These are phyloP conservation scores for Dillenia turbinata DNA, from an alignment of 164 flowering plant genomes.

Conservation along the genomic window DNA sequence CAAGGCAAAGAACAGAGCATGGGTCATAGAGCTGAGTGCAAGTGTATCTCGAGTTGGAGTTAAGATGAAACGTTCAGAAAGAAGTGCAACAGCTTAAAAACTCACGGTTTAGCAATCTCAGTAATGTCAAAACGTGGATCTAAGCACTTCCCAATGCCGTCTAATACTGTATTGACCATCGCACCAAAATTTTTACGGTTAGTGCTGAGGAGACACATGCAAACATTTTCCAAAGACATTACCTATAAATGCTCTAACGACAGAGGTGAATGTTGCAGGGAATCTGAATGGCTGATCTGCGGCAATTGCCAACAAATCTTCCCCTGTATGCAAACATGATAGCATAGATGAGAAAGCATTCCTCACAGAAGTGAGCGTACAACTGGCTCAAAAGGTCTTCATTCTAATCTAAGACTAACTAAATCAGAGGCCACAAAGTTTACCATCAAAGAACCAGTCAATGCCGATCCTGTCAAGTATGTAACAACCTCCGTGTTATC, in stretches of 20 bases:
- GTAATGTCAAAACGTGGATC: slow-evolving; percentile 98
- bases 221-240: slow-evolving; percentile 1
- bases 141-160: slow-evolving; percentile 99
- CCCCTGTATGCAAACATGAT: slow-evolving; percentile 53
- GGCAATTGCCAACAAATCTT: slow-evolving; percentile 90
- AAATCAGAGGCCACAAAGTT: too few relatives aligned
- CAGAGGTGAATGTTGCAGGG: slow-evolving; percentile 99
- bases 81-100: slow-evolving; percentile 4
- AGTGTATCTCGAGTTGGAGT: neutral
- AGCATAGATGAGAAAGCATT: slow-evolving; percentile 2
- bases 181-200: slow-evolving; percentile 3
- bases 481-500: too few relatives aligned
- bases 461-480: too few relatives aligned
- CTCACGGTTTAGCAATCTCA: slow-evolving; percentile 99
- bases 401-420: too few relatives aligned
- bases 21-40: slow-evolving; percentile 8
- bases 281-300: slow-evolving; percentile 98
- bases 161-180: slow-evolving; percentile 57
- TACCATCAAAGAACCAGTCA: too few relatives aligned
- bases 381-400: too few relatives aligned
- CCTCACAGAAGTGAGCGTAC: neutral
- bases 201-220: slow-evolving; percentile 7
- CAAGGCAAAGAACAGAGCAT: slow-evolving; percentile 10
- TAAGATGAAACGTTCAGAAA: neutral
- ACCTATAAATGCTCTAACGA: slow-evolving; percentile 99